Conservation (phyloP, 2,329 filamentous ascomycete genomes). For the Diaporthe ampelina region DNA sequence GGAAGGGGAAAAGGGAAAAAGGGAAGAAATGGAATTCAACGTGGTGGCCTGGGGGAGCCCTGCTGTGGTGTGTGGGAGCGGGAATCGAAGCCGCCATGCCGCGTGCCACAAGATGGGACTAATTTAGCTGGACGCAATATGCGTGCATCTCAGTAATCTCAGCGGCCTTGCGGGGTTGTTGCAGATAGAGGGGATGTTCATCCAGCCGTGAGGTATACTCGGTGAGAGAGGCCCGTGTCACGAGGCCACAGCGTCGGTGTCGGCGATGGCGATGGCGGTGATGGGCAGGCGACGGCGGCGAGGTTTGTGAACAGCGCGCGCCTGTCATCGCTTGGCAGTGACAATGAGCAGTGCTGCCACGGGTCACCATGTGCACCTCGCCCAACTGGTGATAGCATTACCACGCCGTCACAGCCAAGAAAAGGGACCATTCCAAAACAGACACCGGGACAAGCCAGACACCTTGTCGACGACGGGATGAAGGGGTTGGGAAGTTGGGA, state of each 20-base stretch:
- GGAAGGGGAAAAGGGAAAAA: slow-evolving; percentile 14
- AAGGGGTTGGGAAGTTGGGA: background rate
- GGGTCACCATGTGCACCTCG: background rate
- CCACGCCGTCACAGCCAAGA: slow-evolving; percentile 6
- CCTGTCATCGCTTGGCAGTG: background rate
- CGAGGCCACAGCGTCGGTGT: background rate
- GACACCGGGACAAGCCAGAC: background rate
- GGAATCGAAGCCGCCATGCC: background rate
- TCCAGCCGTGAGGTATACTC: background rate
- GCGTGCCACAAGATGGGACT: background rate
- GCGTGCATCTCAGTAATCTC: slow-evolving; percentile 21
- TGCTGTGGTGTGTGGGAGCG: background rate
- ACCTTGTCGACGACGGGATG: background rate
- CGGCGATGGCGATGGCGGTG: background rate
- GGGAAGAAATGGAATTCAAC: background rate
- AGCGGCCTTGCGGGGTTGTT: slow-evolving; percentile 13
- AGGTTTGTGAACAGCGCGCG: background rate
- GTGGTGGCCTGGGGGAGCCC: background rate
- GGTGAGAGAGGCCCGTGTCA: slow-evolving; percentile 16
- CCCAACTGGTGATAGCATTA: background rate
- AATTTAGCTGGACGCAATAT: slow-evolving; percentile 7
- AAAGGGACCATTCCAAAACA: background rate
- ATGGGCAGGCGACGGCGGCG: slow-evolving; percentile 13
- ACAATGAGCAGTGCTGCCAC: background rate
- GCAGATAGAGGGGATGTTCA: slow-evolving; percentile 14